Evolutionary conservation across 192 early-diverging fungal species (phyloP).

Genomic region (Helicostylum pulchrum): DNA sequence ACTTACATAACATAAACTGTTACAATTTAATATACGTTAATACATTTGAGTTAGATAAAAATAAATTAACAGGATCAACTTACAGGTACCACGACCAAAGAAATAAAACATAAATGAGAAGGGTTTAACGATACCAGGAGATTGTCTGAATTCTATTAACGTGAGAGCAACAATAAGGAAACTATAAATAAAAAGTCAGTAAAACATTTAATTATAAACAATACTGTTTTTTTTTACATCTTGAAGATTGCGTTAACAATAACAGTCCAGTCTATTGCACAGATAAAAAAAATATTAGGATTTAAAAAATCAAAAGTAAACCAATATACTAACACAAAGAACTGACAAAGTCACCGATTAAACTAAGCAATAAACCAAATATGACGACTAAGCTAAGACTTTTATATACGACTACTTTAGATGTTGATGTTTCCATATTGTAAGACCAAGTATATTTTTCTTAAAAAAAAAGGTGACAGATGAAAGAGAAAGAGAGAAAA

Average conservation of each 20-base stretch:
- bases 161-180: not conserved
- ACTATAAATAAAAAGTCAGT: conserved; percentile 1
- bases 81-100: conserved; percentile 8
- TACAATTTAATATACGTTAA: not conserved
- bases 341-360: conserved; percentile 7
- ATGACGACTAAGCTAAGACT: not conserved
- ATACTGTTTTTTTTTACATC: not conserved
- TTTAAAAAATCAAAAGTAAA: not conserved
- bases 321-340: not conserved
- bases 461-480: too few species aligned
- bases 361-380: conserved; percentile 4
- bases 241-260: conserved; percentile 6
- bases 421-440: too few species aligned
- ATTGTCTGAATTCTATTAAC: conserved; percentile 4
- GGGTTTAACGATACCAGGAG: not conserved
- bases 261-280: not conserved
- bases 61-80: not conserved
- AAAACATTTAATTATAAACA: not conserved
- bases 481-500: too few species aligned
- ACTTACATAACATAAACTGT: conserved; percentile 12
- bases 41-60: not conserved
- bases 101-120: conserved; percentile 13
- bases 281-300: not conserved
- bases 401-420: conserved; percentile 1
- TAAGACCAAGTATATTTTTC: too few species aligned